Base-by-base conservation (phyloP, 1,284 basidiomycete genomes). In the Irpex lacteus region DNA sequence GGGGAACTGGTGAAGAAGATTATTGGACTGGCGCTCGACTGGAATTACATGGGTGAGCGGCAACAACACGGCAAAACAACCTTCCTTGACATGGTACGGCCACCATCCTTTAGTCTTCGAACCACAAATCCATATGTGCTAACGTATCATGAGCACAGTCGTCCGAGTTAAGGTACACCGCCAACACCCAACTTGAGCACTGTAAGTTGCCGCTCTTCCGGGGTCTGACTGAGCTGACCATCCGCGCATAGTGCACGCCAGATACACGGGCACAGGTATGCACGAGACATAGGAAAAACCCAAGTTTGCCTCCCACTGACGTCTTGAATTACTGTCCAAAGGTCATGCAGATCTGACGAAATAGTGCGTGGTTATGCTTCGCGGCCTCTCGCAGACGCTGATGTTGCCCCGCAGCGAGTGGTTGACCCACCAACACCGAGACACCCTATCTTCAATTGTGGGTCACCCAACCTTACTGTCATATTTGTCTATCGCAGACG, bases 341-440 rank as follows among this genome's bases (percentile, higher is more conserved):
- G 95, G 96, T 60, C 95, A 98, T 78, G 94, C 95, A 40, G 96
- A 98, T 76, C 81, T 95, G 73, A 93, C 94, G 8, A 98, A 98
- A 81, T 95, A 91, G 95, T 96, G 72, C 68, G 92, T 80, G 50
- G 21, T 50, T 59, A n/a, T 21, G 32, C 18, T 55, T 60, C 52
- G 61, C 13, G 63, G 34, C 37, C 38, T 62, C 62, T 63, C 58
- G 64, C 70, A 19, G 69, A 64, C 5, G 1, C 59, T 59, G 32
- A n/a, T 8, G n/a, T 18, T 26, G 15, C 21, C 18, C 54, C 44
- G 13, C 72, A 98, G 97, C 78, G 97, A 99, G 76, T 98, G 97
- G 96, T 78, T 97, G 62, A 97, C 95, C 9, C 95, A 98, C 78
- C 97, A 99, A 76, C 95, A 98, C 77, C 88, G 97, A 52, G 97